Evolutionary conservation across 2,329 filamentous ascomycete genomes (phyloP), one percentile per base, ranked within the genome.

Genomic region (Amphichorda felina): DNA sequence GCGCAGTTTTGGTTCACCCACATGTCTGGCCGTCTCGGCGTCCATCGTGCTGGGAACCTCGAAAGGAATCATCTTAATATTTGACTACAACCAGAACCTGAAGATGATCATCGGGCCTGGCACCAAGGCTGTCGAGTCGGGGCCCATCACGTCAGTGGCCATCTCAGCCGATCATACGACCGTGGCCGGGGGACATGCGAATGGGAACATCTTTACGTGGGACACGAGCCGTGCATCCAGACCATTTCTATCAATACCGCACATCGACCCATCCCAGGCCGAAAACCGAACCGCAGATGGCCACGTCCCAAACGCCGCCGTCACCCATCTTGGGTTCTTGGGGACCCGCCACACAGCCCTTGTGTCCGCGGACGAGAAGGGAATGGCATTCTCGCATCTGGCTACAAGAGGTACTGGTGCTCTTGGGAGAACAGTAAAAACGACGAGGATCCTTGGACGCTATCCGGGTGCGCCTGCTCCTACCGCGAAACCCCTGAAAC

Each of bases 331-430:
- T n/a, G 91, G 89, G 0, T 98, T 98, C 52, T 66, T 98, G 5
- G 91, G 89, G 7, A 95, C 85, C 3, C 73, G 93, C 40, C 88
- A 91, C 49, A 98, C 91, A 11, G 91, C 93, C 4, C 67, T 98
- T 5, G 88, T 96, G 9, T 98, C 91, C 4, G 91, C 91, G 3
- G 88, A 98, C 57, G 84, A 94, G 49, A 76, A 76, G 33, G 91
- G 93, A 15, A 98, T 98, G 93, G 89, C 91, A 1, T 98, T 98
- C 55, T 95, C 91, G 3, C 93, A 98, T 57, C 71, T 98, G 8
- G 93, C 91, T 8, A 94, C 86, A 8, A 72, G 93, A 47, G 93
- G 91, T 2, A 80, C 93, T 26, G 91, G 91, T 4, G 73, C 87
- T 17, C 70, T 98, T 16, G 87, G 82, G 5, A 75, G 91, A 38